Evolutionary conservation across 345 rosid species (phyloP).

Genomic region (Moricandia arvensis): DNA sequence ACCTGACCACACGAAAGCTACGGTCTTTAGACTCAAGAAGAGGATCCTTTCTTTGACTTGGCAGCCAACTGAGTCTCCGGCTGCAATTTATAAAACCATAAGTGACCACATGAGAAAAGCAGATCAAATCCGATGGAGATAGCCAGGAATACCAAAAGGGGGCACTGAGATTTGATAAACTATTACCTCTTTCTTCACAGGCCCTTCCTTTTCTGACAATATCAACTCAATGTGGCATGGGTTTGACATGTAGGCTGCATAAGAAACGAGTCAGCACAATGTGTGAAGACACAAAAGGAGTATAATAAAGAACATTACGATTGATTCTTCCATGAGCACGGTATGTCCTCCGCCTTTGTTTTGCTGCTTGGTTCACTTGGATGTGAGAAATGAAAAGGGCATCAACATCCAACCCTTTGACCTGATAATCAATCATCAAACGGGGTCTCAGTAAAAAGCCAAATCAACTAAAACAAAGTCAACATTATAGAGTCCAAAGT

Average conservation of each 20-base stretch:
- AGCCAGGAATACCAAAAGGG: no score
- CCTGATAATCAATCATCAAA: no score
- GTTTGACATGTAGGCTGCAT: constrained; percentile 91
- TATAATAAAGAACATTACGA: no score
- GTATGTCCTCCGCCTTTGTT: constrained; percentile 95
- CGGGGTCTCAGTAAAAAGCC: no score
- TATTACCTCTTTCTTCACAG: constrained; percentile 91
- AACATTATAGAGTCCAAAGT: no score
- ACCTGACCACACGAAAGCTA: background rate
- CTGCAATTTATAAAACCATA: constrained; percentile 39
- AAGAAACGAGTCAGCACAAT: no score
- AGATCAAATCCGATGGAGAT: no score
- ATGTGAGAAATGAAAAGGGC: constrained; percentile 77
- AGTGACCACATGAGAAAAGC: background rate
- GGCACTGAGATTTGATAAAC: no score
- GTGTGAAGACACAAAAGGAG: no score
- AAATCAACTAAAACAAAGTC: no score
- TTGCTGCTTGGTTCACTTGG: constrained; percentile 95
- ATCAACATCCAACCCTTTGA: constrained; percentile 92
- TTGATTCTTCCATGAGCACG: constrained; percentile 98
- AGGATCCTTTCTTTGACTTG: constrained; percentile 55
- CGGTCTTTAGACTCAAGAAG: constrained; percentile 3
- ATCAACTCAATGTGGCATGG: constrained; percentile 94
- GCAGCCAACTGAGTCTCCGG: constrained; percentile 85
- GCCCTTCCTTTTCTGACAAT: constrained; percentile 89